Percentiles rank a stretch among this genome's conserved stretches.
Evolutionary conservation across 225 moss, liverwort and hornwort genomes (phyloP).

Genomic region (Neckera pumila): DNA sequence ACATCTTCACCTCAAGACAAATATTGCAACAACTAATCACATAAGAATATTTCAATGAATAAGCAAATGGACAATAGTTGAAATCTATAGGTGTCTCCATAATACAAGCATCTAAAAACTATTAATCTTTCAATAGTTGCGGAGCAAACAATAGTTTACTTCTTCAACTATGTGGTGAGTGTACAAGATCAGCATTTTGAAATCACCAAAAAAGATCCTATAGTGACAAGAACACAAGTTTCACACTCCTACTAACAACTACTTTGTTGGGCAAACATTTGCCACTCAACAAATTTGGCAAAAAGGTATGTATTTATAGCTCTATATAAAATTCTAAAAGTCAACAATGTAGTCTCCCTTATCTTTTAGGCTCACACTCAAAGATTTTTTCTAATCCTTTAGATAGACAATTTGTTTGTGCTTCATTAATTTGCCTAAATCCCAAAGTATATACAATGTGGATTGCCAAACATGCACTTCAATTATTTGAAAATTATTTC

Average conservation of each 20-base stretch:
- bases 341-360: background rate
- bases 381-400: no score
- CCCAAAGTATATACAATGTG: background rate
- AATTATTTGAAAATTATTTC: background rate
- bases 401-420: no score
- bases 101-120: background rate
- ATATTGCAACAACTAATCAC: background rate
- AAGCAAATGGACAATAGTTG: background rate
- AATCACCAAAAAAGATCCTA: background rate
- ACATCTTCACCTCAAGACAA: accelerated
- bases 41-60: no score
- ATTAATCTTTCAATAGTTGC: background rate
- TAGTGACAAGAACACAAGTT: background rate
- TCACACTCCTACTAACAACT: no score
- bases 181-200: background rate
- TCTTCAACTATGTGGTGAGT: background rate
- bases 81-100: background rate
- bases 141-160: background rate
- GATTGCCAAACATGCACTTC: background rate
- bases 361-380: background rate
- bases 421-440: background rate
- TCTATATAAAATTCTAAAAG: background rate
- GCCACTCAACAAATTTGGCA: background rate
- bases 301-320: background rate
- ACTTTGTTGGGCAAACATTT: background rate